Evolutionary conservation across 192 early-diverging fungal species (phyloP), one percentile per base, ranked within the genome.

Genomic region (Neocallimastix lanati): DNA sequence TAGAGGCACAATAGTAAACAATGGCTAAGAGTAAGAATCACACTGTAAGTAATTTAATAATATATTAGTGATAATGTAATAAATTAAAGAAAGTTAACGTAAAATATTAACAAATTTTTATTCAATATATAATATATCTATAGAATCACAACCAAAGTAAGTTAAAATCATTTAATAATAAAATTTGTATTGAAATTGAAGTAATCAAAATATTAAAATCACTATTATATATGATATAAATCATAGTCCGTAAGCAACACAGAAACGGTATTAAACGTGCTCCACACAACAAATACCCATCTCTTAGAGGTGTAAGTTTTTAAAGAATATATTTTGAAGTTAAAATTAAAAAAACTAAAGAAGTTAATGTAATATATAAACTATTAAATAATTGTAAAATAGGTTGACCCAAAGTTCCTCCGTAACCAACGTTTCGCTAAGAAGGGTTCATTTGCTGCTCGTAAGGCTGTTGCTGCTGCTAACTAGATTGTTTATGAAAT

Each of bases 261-360:
- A 95, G 96, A 85, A 98, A 98, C 90, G 98, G 98, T 89, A 96
- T 99, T 90, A 97, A 96, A 91, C 97, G 97, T 93, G 93, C 94
- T 77, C 93, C 94, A 90, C 85, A 87, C 76, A 85, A 96, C 89
- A 90, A 92, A 81, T 90, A 95, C 86, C 92, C 93, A 83, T 96
- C 96, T 79, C 92, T 93, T 80, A 95, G 94, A 90, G 96, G 96
- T 84, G 96, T 94, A 84, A 81, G 84, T 85, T 78, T 77, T 77
- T 14, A 35, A 2, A n/a, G n/a, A n/a, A n/a, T n/a, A n/a, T n/a
- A n/a, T n/a, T n/a, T n/a, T n/a, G n/a, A n/a, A n/a, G n/a, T n/a
- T n/a, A n/a, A n/a, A n/a, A n/a, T n/a, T n/a, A n/a, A n/a, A n/a
- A n/a, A n/a, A n/a, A n/a, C n/a, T n/a, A n/a, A n/a, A n/a, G n/a